Evolutionary conservation across 2,329 filamentous ascomycete species (phyloP), one percentile per base, ranked within the genome.

Genomic region (Pyrenochaeta sp.): DNA sequence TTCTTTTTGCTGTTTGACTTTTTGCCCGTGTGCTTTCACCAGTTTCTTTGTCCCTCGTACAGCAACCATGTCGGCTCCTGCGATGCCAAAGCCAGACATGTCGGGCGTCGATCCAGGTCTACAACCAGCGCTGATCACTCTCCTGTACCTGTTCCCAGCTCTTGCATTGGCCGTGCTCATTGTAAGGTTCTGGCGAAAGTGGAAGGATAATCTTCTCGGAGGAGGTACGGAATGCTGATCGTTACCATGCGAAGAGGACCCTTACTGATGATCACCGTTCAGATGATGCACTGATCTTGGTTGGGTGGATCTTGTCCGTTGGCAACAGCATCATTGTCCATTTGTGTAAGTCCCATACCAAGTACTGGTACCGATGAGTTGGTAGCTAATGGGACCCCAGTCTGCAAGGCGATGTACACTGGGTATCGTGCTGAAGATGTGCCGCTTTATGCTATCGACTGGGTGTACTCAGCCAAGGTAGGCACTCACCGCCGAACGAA

Each of bases 401-500:
- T 58, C 50, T 27, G 48, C 25, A 50, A 58, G 10, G 50, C 43
- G 9, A 59, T 58, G 39, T 65, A 58, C 48, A 58, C 54, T 42
- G 66, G 65, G 13, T 68, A 68, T 42, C 51, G 56, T 19, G 25
- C 32, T 19, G 36, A 67, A 56, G 62, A 68, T 50, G 48, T 67
- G 5, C 65, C 65, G 1, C 34, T 30, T 13, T 43, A 53, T n/a
- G 48, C 58, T 1, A 61, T 65, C 9, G 54, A 65, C 49, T 43
- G 43, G 22, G 37, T 42, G 3, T 27, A 51, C 40, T 52, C 60
- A 4, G 45, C 52, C 42, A 65, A 63, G 43, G 62, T 63, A 28
- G 22, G 59, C 32, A 22, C 34, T 19, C 40, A 48, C n/a, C 40
- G 46, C n/a, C n/a, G 7, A 24, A 27, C 9, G 22, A 22, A 1